Evolutionary conservation across 192 early-diverging fungal species (phyloP), one percentile per base, ranked within the genome.

Genomic region (Backusella circina): DNA sequence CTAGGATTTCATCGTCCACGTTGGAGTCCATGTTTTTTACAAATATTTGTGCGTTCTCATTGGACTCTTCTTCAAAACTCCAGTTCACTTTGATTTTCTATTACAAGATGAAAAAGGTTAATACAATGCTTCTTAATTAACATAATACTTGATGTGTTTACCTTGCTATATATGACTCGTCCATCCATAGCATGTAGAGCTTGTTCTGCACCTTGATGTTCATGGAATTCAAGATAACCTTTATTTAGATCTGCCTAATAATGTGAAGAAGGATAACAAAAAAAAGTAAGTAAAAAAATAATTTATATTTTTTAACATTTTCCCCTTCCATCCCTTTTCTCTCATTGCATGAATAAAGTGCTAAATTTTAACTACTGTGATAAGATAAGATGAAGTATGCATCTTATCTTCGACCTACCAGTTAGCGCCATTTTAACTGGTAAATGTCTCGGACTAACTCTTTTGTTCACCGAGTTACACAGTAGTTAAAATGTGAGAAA

Each of bases 211-310:
- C 86, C 82, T 70, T 85, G 85, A 74, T 90, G 88, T 67, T 91
- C 90, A 71, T 78, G 77, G 85, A 91, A 94, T 81, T 94, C 94
- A 54, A 97, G 90, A 81, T 95, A 95, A 21, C 93, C 96, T 83
- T 90, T 95, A 83, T 93, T 93, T 68, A 94, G 65, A 7, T 67
- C 36, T 18, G 67, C 71, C 28, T 76, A 68, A 23, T 37, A 9
- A 0, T 36, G 18, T 21, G 10, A 36, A 36, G 33, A 37, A 21
- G 23, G 33, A 26, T 10, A 61, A 3, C 44, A 61, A 61, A 57
- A 57, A n/a, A n/a, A 15, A 12, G 41, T 57, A 26, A 57, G 23
- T 26, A 57, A 26, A 18, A 21, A 26, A 23, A 23, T 50, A 18
- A 51, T 51, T 21, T 51, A 61, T 61, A 61, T 61, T 28, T 9